Conservation (phyloP, 148 eudicot species). For the Rhododendron mucronatum region DNA sequence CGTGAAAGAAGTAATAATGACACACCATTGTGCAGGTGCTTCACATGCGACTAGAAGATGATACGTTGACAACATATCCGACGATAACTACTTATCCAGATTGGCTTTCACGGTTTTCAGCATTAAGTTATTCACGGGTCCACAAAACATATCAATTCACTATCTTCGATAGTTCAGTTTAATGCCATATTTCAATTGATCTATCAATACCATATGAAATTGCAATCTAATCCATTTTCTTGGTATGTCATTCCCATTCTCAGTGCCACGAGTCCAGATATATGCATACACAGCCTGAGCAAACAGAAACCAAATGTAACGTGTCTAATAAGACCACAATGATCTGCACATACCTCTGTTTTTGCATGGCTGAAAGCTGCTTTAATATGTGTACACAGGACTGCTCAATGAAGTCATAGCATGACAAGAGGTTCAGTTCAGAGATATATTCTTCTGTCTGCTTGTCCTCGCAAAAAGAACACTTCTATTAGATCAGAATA, state of each 20-base stretch:
- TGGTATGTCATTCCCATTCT: background rate
- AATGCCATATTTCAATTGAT: background rate
- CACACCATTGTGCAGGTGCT: background rate
- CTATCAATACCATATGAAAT: background rate
- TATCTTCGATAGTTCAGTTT: background rate
- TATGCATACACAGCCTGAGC: background rate
- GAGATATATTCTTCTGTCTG: conserved; percentile 85
- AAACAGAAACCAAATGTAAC: background rate
- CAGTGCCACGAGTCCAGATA: background rate
- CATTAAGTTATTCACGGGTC: background rate
- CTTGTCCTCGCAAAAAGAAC: conserved; percentile 26
- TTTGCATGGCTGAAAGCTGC: conserved; percentile 87
- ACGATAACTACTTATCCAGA: background rate
- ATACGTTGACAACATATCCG: background rate
- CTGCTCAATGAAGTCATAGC: conserved; percentile 85
- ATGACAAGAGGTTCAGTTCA: conserved; percentile 56
- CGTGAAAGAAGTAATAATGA: background rate
- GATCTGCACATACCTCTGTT: conserved; percentile 54
- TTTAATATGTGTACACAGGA: conserved; percentile 67
- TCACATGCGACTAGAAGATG: background rate
- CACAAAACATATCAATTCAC: background rate
- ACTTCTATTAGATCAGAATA: conserved; percentile 12
- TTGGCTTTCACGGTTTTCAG: background rate
- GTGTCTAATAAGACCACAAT: background rate
- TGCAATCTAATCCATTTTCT: background rate